Percentiles rank a stretch among this genome's conserved stretches.
These are phyloP conservation scores for Heterococcus sp. DNA, from an alignment of 108 stramenopile species.

Conservation along the genomic window DNA sequence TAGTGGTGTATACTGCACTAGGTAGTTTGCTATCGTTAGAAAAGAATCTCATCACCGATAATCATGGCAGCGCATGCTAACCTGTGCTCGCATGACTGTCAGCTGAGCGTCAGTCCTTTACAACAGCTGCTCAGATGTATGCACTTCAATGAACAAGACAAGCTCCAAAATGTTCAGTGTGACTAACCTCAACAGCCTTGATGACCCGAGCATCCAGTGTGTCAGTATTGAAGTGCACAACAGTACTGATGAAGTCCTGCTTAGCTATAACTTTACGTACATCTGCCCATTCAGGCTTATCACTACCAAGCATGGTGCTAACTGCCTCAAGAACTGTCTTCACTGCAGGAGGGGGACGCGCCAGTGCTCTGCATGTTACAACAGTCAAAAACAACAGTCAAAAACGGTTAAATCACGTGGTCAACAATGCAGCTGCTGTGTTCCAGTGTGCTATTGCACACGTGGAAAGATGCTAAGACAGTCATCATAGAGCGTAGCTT, in stretches of 20 bases:
- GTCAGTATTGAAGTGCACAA: constrained; percentile 88
- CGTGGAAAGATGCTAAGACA: too few species aligned
- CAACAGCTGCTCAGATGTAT: not conserved
- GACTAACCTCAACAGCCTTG: constrained; percentile 47
- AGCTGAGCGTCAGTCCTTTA: not conserved
- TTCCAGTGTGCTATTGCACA: too few species aligned
- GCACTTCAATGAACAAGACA: not conserved
- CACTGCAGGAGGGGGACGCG: constrained; percentile 86
- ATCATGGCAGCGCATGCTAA: too few species aligned
- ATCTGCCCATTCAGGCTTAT: constrained; percentile 81
- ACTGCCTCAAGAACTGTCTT: constrained; percentile 90
- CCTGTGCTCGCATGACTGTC: too few species aligned
- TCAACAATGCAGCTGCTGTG: too few species aligned
- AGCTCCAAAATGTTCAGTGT: not conserved
- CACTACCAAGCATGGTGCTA: constrained; percentile 87
- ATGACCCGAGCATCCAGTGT: constrained; percentile 73
- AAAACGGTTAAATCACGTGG: not conserved
- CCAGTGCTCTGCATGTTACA: constrained; percentile 63
- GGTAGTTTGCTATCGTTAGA: too few species aligned
- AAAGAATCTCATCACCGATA: too few species aligned
- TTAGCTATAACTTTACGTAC: constrained; percentile 83
- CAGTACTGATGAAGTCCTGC: constrained; percentile 89
- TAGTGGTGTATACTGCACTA: too few species aligned
- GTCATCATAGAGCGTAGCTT: too few species aligned
- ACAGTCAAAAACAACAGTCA: not conserved